Evolutionary conservation across 2,329 filamentous ascomycete species (phyloP).

Genomic region (Neonectria hederae): DNA sequence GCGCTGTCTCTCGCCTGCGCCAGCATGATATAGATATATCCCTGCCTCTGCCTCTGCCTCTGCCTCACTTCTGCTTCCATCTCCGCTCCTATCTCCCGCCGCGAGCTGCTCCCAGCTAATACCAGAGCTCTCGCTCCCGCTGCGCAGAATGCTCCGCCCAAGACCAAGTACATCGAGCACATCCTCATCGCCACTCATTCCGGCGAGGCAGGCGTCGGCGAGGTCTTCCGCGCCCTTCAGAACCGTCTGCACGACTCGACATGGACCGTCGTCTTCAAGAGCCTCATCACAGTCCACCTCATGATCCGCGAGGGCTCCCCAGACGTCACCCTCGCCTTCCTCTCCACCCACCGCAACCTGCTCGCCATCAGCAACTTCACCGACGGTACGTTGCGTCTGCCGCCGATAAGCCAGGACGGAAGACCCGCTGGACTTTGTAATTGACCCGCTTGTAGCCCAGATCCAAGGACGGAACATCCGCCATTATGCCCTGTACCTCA

Average conservation of each 20-base stretch:
- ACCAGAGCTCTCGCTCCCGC: background rate
- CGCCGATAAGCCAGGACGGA: background rate
- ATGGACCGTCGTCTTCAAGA: slow-evolving; percentile 99
- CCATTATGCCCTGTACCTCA: slow-evolving; percentile 88
- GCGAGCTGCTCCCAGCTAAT: slow-evolving; percentile 16
- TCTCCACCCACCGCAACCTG: slow-evolving; percentile 83
- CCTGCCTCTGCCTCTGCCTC: background rate
- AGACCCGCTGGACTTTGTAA: background rate
- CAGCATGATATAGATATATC: too few species aligned
- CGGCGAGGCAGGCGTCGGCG: slow-evolving; percentile 91
- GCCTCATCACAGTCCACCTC: slow-evolving; percentile 91
- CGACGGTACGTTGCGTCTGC: slow-evolving; percentile 72
- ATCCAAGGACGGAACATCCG: slow-evolving; percentile 95
- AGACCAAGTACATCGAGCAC: slow-evolving; percentile 99
- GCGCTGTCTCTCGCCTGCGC: slow-evolving; percentile 6
- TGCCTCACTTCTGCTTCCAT: background rate
- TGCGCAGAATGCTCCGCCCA: slow-evolving; percentile 85
- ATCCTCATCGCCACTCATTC: slow-evolving; percentile 95
- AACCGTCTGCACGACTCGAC: slow-evolving; percentile 91
- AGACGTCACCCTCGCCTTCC: slow-evolving; percentile 86
- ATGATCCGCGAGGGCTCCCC: slow-evolving; percentile 97
- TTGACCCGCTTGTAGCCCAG: slow-evolving; percentile 70
- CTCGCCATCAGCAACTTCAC: slow-evolving; percentile 91
- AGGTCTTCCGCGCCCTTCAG: slow-evolving; percentile 93
- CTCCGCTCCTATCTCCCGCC: background rate